Base-by-base conservation (phyloP, 371 early-diverging fungal genomes). In the Chytridium lagenaria region DNA sequence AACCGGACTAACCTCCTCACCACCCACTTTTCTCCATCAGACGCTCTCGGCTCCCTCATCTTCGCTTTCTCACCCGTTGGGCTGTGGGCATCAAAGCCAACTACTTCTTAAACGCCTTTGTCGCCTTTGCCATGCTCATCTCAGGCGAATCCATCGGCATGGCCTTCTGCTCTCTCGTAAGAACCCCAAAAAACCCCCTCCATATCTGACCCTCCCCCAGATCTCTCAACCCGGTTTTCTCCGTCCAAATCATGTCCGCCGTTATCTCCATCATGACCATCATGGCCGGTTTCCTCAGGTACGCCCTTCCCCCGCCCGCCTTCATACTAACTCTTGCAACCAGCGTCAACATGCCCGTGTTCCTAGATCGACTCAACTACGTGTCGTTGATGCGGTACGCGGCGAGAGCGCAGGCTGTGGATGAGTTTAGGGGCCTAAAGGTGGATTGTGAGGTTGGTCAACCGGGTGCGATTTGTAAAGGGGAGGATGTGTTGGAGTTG, bases 101-200 rank as follows among this genome's bases (percentile, higher is more conserved):
- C 37, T 70, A 44, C 44, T 76, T 74, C 31, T 75, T 78, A 39
- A 63, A 51, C 16, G 10, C 67, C n/a, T 71, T 75, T 34, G 2
- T 51, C 22, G 36, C 51, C 51, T 69, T 74, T 0, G 65, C 55
- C 38, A 40, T 67, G 57, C 31, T 80, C 28, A 75, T 72, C 52
- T 30, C 65, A 23, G 84, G 84, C 19, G 84, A 84, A 50, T 67
- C 68, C 49, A 73, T 84, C 39, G 82, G 81, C 30, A 78, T 84
- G 36, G 79, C 78, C 31, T 81, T 83, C 68, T 78, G 80, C 75
- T 76, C 83, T 0, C 5, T 81, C 40, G 80, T 78, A 38, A 44
- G 59, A n/a, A 2, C 63, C 2, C 67, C 70, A 1, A 76, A 74
- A 15, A 15, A 5, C 30, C 16, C 55, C 19, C 26, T 7, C 10